Evolutionary conservation across 345 rosid species (phyloP).

Genomic region (Sonneratia caseolaris): DNA sequence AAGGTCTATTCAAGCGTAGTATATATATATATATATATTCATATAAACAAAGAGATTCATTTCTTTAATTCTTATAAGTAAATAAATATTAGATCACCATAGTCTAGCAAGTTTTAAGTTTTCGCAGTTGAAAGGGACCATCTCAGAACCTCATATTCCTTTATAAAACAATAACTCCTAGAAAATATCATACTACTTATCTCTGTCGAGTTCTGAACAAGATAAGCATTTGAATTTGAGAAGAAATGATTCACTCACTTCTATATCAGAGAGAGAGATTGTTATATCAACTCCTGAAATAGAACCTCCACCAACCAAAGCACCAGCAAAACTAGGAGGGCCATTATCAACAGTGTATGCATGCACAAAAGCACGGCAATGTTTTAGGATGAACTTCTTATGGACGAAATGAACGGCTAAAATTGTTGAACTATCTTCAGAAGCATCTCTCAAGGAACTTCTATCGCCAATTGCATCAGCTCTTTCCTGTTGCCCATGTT

Average conservation of each 20-base stretch:
- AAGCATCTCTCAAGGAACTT: slow-evolving; percentile 23
- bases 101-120: not conserved
- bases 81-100: not conserved
- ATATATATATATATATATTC: not conserved
- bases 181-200: not conserved
- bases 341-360: slow-evolving; percentile 31
- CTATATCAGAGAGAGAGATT: slow-evolving; percentile 61
- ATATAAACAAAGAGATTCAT: not conserved
- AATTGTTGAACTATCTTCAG: slow-evolving; percentile 16
- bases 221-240: slow-evolving; percentile 11
- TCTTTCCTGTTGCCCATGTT: slow-evolving; percentile 25
- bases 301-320: slow-evolving; percentile 66
- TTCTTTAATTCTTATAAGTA: not conserved
- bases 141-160: not conserved
- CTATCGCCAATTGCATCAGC: slow-evolving; percentile 28
- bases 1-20: not conserved
- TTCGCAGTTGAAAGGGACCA: not conserved
- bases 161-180: not conserved
- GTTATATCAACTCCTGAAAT: slow-evolving; percentile 59
- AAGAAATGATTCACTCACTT: slow-evolving; percentile 30
- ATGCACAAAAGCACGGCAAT: slow-evolving; percentile 42
- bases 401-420: slow-evolving; percentile 25
- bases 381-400: slow-evolving; percentile 51
- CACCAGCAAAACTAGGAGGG: slow-evolving; percentile 25
- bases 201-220: not conserved